These are phyloP conservation scores for Carallia brachiata DNA, from an alignment of 345 rosid genomes.

Conservation along the genomic window DNA sequence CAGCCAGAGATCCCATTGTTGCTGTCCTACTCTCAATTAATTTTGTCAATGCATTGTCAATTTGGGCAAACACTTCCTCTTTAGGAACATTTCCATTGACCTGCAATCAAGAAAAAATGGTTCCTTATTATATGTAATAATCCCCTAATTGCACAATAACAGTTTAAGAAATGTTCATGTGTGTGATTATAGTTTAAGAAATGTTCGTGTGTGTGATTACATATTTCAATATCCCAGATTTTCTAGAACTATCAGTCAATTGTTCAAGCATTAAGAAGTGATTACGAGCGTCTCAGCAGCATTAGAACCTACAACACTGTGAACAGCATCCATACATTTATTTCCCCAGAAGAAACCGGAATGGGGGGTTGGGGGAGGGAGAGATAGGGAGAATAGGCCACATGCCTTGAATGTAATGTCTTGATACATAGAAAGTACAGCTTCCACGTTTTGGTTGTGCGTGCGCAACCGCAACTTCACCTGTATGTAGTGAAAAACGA, in stretches of 20 bases:
- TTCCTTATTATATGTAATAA: background rate
- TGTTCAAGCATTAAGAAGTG: too few species aligned
- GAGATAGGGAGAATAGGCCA: slow-evolving; percentile 17
- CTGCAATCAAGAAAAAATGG: slow-evolving; percentile 33
- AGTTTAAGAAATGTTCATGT: background rate
- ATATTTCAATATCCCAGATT: too few species aligned
- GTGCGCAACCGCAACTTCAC: slow-evolving; percentile 78
- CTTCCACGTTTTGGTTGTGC: slow-evolving; percentile 76
- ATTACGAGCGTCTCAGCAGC: too few species aligned
- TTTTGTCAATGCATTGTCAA: slow-evolving; percentile 44
- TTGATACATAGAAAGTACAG: slow-evolving; percentile 76
- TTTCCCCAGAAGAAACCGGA: too few species aligned
- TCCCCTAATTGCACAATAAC: background rate
- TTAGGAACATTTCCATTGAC: slow-evolving; percentile 58
- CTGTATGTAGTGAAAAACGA: slow-evolving; percentile 29
- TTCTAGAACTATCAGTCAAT: too few species aligned
- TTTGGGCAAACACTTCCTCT: slow-evolving; percentile 57
- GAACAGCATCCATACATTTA: background rate
- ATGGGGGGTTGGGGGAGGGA: background rate
- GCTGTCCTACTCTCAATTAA: slow-evolving; percentile 40
- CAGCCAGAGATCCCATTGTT: slow-evolving; percentile 38
- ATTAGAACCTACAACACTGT: too few species aligned
- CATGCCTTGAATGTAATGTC: slow-evolving; percentile 74
- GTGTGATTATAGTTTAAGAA: too few species aligned
- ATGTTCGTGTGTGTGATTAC: too few species aligned